These are phyloP conservation scores for Phlebopus sp. DNA, from an alignment of 1,284 basidiomycete genomes.

Conservation along the genomic window DNA sequence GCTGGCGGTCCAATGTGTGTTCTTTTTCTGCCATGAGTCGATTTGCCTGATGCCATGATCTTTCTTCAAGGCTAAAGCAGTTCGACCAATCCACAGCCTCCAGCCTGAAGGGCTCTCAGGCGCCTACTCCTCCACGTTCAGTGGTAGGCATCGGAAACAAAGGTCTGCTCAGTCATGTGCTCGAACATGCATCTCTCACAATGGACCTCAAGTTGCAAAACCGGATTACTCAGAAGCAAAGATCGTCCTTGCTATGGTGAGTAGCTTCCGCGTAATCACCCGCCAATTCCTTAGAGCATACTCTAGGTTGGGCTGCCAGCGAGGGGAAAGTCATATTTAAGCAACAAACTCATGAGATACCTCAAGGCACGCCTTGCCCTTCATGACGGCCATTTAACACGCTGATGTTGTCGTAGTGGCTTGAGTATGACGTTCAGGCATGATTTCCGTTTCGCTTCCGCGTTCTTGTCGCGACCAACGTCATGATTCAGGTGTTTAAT, in stretches of 20 bases:
- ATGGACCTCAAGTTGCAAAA: slow-evolving; percentile 67
- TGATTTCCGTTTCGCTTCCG: not conserved
- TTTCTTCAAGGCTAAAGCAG: slow-evolving; percentile 59
- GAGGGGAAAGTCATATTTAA: slow-evolving; percentile 81
- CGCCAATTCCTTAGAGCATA: slow-evolving; percentile 2
- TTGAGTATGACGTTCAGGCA: slow-evolving; percentile 96
- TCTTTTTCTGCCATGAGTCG: not conserved
- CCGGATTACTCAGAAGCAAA: slow-evolving; percentile 98
- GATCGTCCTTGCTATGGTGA: slow-evolving; percentile 97
- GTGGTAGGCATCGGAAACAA: slow-evolving; percentile 82
- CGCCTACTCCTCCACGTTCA: slow-evolving; percentile 70
- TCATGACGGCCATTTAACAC: slow-evolving; percentile 1
- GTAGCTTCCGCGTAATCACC: slow-evolving; percentile 9
- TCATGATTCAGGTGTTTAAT: slow-evolving; percentile 81
- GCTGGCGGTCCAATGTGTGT: slow-evolving; percentile 34
- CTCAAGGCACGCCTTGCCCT: slow-evolving; percentile 50
- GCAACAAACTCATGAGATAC: slow-evolving; percentile 82
- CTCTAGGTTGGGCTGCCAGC: slow-evolving; percentile 76
- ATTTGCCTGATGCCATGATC: slow-evolving; percentile 3
- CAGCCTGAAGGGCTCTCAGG: slow-evolving; percentile 63
- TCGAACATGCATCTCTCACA: not conserved
- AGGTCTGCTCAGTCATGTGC: slow-evolving; percentile 41
- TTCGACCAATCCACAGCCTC: slow-evolving; percentile 73
- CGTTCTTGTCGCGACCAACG: slow-evolving; percentile 7
- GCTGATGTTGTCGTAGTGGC: slow-evolving; percentile 64